phyloP scores from a whole-genome alignment of 1,284 basidiomycete genomes.

The Apiotrichum gamsii region DNA sequence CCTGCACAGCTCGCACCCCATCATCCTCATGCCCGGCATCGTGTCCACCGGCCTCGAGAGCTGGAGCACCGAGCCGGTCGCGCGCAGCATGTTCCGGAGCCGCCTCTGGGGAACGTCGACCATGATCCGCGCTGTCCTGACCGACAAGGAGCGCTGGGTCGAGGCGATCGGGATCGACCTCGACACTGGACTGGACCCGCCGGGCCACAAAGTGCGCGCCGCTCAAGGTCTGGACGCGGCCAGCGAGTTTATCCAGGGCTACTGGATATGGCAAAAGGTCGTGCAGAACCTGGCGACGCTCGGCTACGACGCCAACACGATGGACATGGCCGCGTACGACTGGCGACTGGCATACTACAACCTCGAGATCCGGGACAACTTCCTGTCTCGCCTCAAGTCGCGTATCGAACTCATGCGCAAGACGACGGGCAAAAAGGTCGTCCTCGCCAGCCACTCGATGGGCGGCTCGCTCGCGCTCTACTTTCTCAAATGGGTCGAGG shows the following conservation, averaged over 20 bases:
- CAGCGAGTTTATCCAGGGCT: slow-evolving; percentile 85
- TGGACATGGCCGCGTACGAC: slow-evolving; percentile 81
- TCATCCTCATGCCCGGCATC: slow-evolving; percentile 69
- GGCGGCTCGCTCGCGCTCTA: slow-evolving; percentile 58
- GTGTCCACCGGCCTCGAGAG: slow-evolving; percentile 46
- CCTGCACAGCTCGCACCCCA: slow-evolving; percentile 65
- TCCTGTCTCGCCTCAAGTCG: slow-evolving; percentile 79
- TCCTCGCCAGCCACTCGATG: slow-evolving; percentile 81
- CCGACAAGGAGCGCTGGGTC: slow-evolving; percentile 84
- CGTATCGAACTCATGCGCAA: slow-evolving; percentile 75
- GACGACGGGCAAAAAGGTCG: slow-evolving; percentile 72
- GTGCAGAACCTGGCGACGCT: slow-evolving; percentile 85
- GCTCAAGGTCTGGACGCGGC: slow-evolving; percentile 66
- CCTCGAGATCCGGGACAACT: slow-evolving; percentile 81
- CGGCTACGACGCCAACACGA: slow-evolving; percentile 84
- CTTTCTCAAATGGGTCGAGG: slow-evolving; percentile 87
- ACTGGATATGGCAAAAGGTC: slow-evolving; percentile 96
- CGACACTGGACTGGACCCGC: slow-evolving; percentile 83
- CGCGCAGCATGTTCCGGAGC: slow-evolving; percentile 47
- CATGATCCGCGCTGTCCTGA: slow-evolving; percentile 32
- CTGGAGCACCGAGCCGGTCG: slow-evolving; percentile 39
- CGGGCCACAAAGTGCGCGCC: slow-evolving; percentile 80
- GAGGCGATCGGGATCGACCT: slow-evolving; percentile 84
- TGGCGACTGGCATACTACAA: slow-evolving; percentile 90
- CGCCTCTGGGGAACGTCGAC: slow-evolving; percentile 35